Conservation (phyloP, 257 asterid species). For the Solanum rostratum region DNA sequence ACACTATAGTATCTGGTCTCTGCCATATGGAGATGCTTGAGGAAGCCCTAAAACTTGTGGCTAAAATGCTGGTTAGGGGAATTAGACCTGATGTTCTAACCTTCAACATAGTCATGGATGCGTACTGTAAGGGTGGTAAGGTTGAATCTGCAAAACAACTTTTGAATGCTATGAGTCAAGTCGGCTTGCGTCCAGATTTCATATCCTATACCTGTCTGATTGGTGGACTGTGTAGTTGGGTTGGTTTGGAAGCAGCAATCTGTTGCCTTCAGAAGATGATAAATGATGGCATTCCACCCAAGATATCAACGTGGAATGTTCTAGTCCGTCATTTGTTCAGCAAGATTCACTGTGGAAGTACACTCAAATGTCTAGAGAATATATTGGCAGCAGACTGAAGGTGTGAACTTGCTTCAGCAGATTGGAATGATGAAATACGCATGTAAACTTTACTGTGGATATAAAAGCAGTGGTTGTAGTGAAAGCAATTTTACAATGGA, state of each 20-base stretch:
- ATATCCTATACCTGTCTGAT: slow-evolving; percentile 52
- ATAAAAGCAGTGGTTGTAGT: neutral
- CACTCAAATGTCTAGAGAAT: slow-evolving; percentile 24
- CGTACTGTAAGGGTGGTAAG: slow-evolving; percentile 42
- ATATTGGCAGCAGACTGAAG: slow-evolving; percentile 16
- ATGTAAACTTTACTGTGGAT: neutral
- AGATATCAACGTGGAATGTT: slow-evolving; percentile 48
- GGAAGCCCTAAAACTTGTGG: slow-evolving; percentile 36
- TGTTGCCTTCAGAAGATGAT: slow-evolving; percentile 47
- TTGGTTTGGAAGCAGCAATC: slow-evolving; percentile 35
- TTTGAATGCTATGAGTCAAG: slow-evolving; percentile 31
- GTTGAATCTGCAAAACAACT: slow-evolving; percentile 33
- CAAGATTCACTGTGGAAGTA: slow-evolving; percentile 29
- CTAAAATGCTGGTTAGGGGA: slow-evolving; percentile 54
- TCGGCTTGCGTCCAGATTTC: slow-evolving; percentile 41
- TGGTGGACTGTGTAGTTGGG: slow-evolving; percentile 31
- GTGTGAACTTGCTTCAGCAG: neutral
- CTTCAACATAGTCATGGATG: slow-evolving; percentile 45
- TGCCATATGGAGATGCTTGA: slow-evolving; percentile 34
- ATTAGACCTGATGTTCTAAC: slow-evolving; percentile 46
- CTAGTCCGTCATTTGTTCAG: slow-evolving; percentile 46
- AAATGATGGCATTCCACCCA: slow-evolving; percentile 51
- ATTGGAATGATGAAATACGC: neutral
- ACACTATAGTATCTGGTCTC: slow-evolving; percentile 49
- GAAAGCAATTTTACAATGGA: neutral